Conservation (phyloP, 2,329 filamentous ascomycete genomes). For the Septoria linicola region DNA sequence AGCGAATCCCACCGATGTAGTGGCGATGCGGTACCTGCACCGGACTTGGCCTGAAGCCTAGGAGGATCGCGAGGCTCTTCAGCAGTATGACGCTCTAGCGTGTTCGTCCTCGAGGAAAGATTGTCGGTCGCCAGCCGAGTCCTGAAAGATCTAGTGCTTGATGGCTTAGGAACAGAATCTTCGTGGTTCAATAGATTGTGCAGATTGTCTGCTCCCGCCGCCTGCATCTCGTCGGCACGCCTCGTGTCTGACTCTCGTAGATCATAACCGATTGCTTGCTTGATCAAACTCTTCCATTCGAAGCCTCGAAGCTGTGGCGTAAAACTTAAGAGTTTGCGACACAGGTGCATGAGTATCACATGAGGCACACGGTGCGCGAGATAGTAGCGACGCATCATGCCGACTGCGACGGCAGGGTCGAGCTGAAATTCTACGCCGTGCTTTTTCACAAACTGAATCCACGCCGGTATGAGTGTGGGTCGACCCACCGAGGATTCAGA, state of each 20-base stretch:
- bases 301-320: conserved; percentile 24
- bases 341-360: conserved; percentile 30
- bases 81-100: no score
- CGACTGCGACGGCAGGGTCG: conserved; percentile 21
- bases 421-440: conserved; percentile 24
- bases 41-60: no score
- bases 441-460: conserved; percentile 26
- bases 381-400: conserved; percentile 32
- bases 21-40: no score
- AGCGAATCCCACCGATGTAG: no score
- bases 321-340: conserved; percentile 22
- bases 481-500: conserved; percentile 15
- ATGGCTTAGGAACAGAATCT: conserved; percentile 20
- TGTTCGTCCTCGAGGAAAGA: no score
- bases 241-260: conserved; percentile 23
- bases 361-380: conserved; percentile 31
- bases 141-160: neutral
- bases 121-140: no score
- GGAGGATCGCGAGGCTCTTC: no score
- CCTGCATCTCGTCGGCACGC: neutral
- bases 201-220: conserved; percentile 11
- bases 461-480: conserved; percentile 25
- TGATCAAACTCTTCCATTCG: conserved; percentile 25
- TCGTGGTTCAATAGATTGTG: neutral
- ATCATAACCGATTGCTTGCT: conserved; percentile 32